These are phyloP conservation scores for Stagonosporopsis tanaceti DNA, from an alignment of 2,329 filamentous ascomycete genomes.

Conservation along the genomic window DNA sequence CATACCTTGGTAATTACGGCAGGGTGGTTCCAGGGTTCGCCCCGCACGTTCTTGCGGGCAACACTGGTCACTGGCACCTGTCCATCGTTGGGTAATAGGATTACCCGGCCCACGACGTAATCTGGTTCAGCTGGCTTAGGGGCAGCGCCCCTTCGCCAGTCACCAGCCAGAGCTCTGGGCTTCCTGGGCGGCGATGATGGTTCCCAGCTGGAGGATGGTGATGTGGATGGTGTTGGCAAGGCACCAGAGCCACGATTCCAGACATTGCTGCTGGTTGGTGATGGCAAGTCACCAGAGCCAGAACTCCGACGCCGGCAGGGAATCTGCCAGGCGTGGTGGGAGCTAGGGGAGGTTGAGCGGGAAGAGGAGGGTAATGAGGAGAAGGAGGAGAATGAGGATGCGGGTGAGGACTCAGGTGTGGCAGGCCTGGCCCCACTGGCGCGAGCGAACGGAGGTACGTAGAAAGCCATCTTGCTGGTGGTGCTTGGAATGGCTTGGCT, in stretches of 20 bases:
- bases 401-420: not conserved
- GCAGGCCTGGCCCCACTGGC: not conserved
- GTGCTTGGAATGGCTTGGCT: not conserved
- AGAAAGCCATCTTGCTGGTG: not conserved
- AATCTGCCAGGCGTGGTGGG: not conserved
- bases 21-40: slow-evolving; percentile 14
- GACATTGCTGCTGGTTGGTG: not conserved
- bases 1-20: slow-evolving; percentile 20
- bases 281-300: not conserved
- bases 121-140: not conserved
- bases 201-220: not conserved
- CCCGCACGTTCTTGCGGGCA: not conserved
- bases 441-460: not conserved
- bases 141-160: not conserved
- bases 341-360: not conserved
- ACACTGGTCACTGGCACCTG: not conserved
- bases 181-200: not conserved
- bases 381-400: not conserved
- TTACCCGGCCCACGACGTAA: slow-evolving; percentile 5
- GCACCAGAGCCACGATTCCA: not conserved
- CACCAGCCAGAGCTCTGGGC: not conserved
- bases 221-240: not conserved
- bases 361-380: not conserved
- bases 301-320: not conserved
- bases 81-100: not conserved